Evolutionary conservation across 208 protist species (phyloP).

Genomic region (Trypanosoma theileri): DNA sequence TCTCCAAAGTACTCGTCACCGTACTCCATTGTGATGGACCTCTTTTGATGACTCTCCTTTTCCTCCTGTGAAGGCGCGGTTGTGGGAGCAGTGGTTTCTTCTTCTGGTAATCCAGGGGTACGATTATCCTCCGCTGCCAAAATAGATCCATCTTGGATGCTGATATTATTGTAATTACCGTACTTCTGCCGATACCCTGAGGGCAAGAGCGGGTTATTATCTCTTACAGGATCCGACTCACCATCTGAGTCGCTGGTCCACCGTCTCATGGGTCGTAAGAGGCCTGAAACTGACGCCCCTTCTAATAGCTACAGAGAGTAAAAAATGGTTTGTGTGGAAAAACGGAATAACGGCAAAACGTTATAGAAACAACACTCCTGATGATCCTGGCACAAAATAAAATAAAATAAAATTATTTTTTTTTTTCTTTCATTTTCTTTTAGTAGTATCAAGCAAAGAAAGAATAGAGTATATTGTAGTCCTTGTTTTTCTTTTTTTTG

Average conservation of each 20-base stretch:
- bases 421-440: too few relatives aligned
- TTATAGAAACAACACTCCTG: neutral
- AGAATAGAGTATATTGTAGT: too few relatives aligned
- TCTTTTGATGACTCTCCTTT: neutral
- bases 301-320: neutral
- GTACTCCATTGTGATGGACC: constrained; percentile 41
- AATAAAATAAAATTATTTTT: too few relatives aligned
- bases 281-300: neutral
- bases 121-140: neutral
- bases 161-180: too few relatives aligned
- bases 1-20: constrained; percentile 67
- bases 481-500: too few relatives aligned
- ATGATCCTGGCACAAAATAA: neutral
- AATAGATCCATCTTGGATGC: neutral
- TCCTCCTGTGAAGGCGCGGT: constrained; percentile 6
- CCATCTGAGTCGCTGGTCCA: constrained; percentile 26
- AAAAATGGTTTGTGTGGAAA: constrained; percentile 8
- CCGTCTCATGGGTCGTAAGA: constrained; percentile 9
- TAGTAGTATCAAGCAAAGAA: too few relatives aligned
- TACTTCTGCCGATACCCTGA: neutral
- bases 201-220: constrained; percentile 22
- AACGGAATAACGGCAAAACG: too few relatives aligned
- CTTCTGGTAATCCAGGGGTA: neutral
- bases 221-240: constrained; percentile 17
- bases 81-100: neutral